Conservation (phyloP, 495 filamentous ascomycete species). For the Podospora bellae-mahoneyi region DNA sequence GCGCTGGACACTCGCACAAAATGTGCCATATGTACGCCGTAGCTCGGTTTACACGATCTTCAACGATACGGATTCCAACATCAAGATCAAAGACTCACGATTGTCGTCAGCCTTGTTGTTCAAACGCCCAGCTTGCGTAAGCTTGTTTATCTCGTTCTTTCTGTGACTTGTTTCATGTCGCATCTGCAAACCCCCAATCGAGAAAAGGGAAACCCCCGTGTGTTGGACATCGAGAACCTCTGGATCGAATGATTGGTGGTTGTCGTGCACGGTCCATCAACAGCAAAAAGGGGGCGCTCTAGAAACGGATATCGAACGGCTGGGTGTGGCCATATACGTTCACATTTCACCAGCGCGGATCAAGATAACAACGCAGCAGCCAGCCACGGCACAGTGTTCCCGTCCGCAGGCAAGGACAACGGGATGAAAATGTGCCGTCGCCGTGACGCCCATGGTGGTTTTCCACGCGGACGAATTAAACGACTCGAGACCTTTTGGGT, state of each 20-base stretch:
- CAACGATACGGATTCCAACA: not conserved
- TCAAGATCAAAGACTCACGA: not conserved
- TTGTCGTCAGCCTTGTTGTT: not conserved
- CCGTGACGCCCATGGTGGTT: not conserved
- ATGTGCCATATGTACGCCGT: not conserved
- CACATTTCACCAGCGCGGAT: not conserved
- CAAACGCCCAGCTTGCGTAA: not conserved
- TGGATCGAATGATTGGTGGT: slow-evolving; percentile 1
- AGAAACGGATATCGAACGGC: not conserved
- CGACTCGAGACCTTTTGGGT: not conserved
- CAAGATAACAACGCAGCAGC: slow-evolving; percentile 1
- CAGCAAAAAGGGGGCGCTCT: not conserved
- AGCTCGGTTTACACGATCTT: not conserved
- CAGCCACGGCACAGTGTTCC: slow-evolving; percentile 6
- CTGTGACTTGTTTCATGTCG: slow-evolving; percentile 9
- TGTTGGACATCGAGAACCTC: slow-evolving; percentile 7
- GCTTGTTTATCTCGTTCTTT: not conserved
- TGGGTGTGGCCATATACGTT: not conserved
- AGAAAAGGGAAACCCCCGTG: not conserved
- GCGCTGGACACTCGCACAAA: not conserved
- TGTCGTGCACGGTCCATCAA: not conserved
- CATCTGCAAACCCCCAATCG: not conserved
- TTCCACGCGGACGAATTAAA: not conserved
- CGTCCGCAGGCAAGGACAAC: not conserved
- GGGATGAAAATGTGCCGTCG: not conserved